Base-by-base conservation (phyloP, 805 yeast species). In the Wickerhamiella bombiphila region DNA sequence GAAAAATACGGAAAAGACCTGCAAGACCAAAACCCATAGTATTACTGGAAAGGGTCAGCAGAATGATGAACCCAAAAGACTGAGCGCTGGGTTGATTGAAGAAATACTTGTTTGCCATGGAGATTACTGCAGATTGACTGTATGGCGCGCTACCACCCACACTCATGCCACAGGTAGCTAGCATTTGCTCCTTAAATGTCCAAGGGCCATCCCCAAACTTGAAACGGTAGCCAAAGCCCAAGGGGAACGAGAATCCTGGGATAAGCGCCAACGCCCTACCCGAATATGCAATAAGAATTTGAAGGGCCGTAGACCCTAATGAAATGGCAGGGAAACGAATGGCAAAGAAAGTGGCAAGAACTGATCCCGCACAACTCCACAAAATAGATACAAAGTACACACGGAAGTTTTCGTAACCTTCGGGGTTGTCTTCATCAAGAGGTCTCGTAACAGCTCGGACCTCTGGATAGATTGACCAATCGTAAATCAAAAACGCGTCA, bases 11-110 rank as follows among this genome's bases (percentile, higher is more conserved):
- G 64, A 73, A 63, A 20, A 76, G 49, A 37, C 78, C 76, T 4
- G 82, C 80, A 52, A 76, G 66, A 1, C 78, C 75, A 49, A 72
- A 69, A 19, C 82, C 83, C 44, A 76, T 56, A 42, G 69, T 70
- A 51, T 73, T 77, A 2, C 78, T 64, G 3, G 77, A 64, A 4
- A 72, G 44, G 1, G 69, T 57, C 29, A 75, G 58, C 20, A 72
- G 47, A n/a, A 73, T 44, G 51, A 71, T 76, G 53, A 65, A 76
- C 1, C 72, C 68, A 53, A 69, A 63, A 6, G 44, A 38, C 17
- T 22, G 34, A 6, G 40, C 41, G 1, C 43, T 50, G 3, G 36
- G 32, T 21, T 45, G 36, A 16, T 49, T 50, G 25, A 49, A 49
- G 14, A 43, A 58, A 29, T 36, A 26, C 14, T 40, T 32, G 15